Conservation (phyloP, 2,329 filamentous ascomycete species). For the Sclerotinia borealis region DNA sequence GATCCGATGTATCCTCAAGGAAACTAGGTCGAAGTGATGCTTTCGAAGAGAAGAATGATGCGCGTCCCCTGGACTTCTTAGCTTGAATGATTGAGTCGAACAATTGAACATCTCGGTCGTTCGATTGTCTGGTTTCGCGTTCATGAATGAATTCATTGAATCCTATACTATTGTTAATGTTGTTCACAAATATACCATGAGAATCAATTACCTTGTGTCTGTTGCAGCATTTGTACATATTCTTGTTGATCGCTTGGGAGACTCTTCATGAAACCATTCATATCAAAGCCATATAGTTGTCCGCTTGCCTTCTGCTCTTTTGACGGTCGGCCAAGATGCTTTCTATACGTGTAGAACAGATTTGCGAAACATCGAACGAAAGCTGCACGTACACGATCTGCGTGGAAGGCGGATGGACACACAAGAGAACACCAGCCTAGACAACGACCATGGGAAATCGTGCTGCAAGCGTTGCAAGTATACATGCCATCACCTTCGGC, state of each 20-base stretch:
- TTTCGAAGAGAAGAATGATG: constrained; percentile 44
- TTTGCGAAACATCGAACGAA: constrained; percentile 63
- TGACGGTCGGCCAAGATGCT: constrained; percentile 52
- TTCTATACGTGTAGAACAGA: constrained; percentile 60
- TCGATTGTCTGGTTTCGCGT: constrained; percentile 58
- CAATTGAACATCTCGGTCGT: constrained; percentile 62
- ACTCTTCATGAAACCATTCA: constrained; percentile 59
- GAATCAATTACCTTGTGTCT: constrained; percentile 52
- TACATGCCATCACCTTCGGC: constrained; percentile 63
- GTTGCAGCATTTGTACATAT: constrained; percentile 57
- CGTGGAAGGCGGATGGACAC: constrained; percentile 55
- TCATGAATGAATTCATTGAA: constrained; percentile 85
- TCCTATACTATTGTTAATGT: constrained; percentile 42
- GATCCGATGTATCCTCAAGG: constrained; percentile 66
- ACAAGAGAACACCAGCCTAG: constrained; percentile 58
- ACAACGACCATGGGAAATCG: constrained; percentile 52
- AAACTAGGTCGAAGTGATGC: constrained; percentile 44
- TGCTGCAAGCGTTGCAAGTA: constrained; percentile 61
- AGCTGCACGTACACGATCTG: constrained; percentile 55
- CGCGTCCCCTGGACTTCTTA: constrained; percentile 60
- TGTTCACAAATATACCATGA: constrained; percentile 22
- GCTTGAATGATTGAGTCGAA: constrained; percentile 82
- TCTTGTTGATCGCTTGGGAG: constrained; percentile 61
- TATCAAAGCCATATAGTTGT: constrained; percentile 58
- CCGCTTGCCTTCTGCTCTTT: constrained; percentile 55